Base-by-base conservation (phyloP, 2,329 filamentous ascomycete species). In the Nothopassalora personata region DNA sequence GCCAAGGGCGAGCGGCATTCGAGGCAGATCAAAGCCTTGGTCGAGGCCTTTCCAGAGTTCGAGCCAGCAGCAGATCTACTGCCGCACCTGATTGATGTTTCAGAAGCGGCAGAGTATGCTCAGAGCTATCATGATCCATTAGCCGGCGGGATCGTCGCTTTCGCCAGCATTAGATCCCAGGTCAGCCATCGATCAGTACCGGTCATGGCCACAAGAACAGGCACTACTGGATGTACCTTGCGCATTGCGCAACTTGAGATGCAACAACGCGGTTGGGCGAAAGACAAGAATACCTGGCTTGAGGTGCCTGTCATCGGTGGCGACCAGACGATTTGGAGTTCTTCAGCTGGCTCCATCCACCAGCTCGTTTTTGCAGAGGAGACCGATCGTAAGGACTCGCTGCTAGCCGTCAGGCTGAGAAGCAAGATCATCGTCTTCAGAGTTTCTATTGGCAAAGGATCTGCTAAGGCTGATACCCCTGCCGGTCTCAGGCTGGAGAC, bases 221-320 rank as follows among this genome's bases (percentile, higher is more conserved):
- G 87, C n/a, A 77, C 80, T 52, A 80, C 78, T 13, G 83, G 84
- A 1, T 81, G 86, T 63, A 73, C 82, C 1, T 72, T 90, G 9
- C 81, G 82, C 2, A 68, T 90, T 2, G 71, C 80, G 4, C 75
- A 77, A 6, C 70, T 86, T 4, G 75, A 77, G 3, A 70, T 78
- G 23, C 79, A 83, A 51, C 75, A 74, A 51, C 82, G 81, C 74
- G 76, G 78, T n/a, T 88, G 86, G 84, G 72, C 70, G 0, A 69
- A 73, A 3, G 72, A 80, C 36, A 73, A 74, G 36, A 76, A 76
- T 43, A 70, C 77, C 1, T 78, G 75, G 53, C 69, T 88, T 27
- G 74, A 76, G 15, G 73, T 84, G 0, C 76, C 76, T 5, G 74
- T 75, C 0, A 54, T 74, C 76, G 43, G 73, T 74, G 61, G 83